phyloP scores from a whole-genome alignment of 1,139 yeast genomes.

The Taphrina populina region DNA sequence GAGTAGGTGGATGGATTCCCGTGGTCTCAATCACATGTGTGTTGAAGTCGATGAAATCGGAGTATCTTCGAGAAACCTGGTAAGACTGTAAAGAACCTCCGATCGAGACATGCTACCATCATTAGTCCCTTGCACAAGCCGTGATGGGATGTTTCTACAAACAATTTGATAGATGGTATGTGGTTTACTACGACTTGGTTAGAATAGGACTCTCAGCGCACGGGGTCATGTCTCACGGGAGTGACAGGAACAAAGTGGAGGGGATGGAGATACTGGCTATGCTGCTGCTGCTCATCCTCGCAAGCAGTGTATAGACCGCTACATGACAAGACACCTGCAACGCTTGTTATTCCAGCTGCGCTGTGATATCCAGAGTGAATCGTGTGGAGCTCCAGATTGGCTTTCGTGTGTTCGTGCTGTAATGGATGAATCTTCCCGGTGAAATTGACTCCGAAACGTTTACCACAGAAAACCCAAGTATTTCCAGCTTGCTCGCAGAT shows the following conservation, averaged over 20 bases:
- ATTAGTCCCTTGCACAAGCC: neutral
- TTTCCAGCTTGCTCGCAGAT: too few species aligned
- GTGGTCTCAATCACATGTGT: slow-evolving; percentile 47
- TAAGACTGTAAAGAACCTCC: slow-evolving; percentile 40
- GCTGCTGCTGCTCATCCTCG: slow-evolving; percentile 7
- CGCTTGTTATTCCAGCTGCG: too few species aligned
- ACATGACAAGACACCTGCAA: too few species aligned
- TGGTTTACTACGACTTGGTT: slow-evolving; percentile 10
- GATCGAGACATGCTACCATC: slow-evolving; percentile 38
- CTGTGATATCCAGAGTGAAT: too few species aligned
- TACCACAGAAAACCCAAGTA: too few species aligned
- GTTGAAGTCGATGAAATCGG: slow-evolving; percentile 52
- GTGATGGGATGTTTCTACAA: neutral
- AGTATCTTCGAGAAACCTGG: slow-evolving; percentile 47
- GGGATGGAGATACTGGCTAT: slow-evolving; percentile 14
- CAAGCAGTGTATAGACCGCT: too few species aligned
- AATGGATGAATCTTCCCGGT: too few species aligned
- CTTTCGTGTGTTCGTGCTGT: too few species aligned
- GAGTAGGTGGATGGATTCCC: slow-evolving; percentile 48
- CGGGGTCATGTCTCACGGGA: slow-evolving; percentile 3
- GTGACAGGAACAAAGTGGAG: slow-evolving; percentile 9
- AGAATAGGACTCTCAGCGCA: neutral
- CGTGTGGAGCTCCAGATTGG: too few species aligned
- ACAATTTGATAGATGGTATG: slow-evolving; percentile 28
- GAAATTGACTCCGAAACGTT: too few species aligned